A percentile compares a stretch with the other conserved stretches of the same genome.
Evolutionary conservation across 2,329 filamentous ascomycete species (phyloP).

Genomic region (Epichloe glyceriae): DNA sequence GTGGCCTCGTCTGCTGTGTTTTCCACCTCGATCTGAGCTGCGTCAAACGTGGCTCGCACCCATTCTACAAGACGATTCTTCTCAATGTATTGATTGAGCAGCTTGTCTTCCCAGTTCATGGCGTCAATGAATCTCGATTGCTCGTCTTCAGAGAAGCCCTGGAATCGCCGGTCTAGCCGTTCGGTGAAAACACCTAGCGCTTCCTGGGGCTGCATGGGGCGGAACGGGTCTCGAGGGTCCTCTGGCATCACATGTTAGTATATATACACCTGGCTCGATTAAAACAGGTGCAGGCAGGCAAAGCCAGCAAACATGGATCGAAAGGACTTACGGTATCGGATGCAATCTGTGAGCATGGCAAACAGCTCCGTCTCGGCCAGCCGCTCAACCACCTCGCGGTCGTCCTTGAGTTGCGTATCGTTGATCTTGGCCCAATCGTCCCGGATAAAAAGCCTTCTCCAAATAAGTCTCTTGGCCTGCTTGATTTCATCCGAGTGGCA

Average conservation of each 20-base stretch:
- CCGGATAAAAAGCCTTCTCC: constrained; percentile 72
- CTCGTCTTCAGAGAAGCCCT: constrained; percentile 47
- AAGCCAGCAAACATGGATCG: not conserved
- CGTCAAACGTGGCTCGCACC: constrained; percentile 30
- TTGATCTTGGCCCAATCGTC: constrained; percentile 79
- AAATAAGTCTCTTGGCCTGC: constrained; percentile 53
- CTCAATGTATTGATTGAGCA: constrained; percentile 51
- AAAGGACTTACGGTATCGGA: constrained; percentile 47
- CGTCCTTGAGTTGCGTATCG: constrained; percentile 61
- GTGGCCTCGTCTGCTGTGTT: constrained; percentile 20
- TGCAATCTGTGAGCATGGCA: constrained; percentile 50
- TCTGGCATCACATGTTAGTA: constrained; percentile 24
- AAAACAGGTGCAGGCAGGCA: too few relatives aligned
- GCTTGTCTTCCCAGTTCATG: constrained; percentile 58
- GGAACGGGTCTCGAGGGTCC: constrained; percentile 28
- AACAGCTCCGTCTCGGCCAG: constrained; percentile 56
- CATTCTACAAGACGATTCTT: constrained; percentile 60
- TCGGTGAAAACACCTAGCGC: constrained; percentile 48
- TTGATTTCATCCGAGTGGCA: constrained; percentile 43
- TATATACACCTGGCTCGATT: constrained; percentile 3
- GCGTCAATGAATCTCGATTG: constrained; percentile 56
- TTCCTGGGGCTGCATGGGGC: constrained; percentile 37
- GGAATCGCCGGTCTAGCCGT: constrained; percentile 47
- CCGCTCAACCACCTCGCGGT: constrained; percentile 50
- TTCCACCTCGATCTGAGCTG: constrained; percentile 23